Evolutionary conservation across 192 early-diverging fungal species (phyloP).

Genomic region (Backusella psychrophila): DNA sequence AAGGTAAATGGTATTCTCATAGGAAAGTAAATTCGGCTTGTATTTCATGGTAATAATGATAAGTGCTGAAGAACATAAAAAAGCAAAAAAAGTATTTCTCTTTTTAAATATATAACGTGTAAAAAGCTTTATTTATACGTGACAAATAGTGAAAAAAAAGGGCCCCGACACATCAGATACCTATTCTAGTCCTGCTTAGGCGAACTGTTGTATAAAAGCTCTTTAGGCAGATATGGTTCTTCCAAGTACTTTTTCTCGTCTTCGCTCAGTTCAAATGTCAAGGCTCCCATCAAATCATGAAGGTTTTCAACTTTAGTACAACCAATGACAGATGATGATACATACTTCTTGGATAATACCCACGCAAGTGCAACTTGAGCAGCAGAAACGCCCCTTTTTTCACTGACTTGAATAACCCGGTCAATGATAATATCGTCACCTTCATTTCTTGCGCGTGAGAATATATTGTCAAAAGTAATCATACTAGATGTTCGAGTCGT

Average conservation of each 20-base stretch:
- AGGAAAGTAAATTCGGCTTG: too few species aligned
- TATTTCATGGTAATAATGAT: too few species aligned
- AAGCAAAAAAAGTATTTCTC: too few species aligned
- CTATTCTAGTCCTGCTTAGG: neutral
- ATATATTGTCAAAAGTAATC: neutral
- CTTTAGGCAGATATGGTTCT: slow-evolving; percentile 5
- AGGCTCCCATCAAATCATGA: slow-evolving; percentile 19
- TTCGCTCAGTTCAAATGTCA: slow-evolving; percentile 13
- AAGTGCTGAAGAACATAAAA: too few species aligned
- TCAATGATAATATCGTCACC: slow-evolving; percentile 11
- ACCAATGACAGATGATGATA: slow-evolving; percentile 21
- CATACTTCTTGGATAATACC: slow-evolving; percentile 18
- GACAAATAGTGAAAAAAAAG: too few species aligned
- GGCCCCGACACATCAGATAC: neutral
- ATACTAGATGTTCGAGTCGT: neutral
- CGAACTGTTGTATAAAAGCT: neutral
- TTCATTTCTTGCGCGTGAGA: neutral
- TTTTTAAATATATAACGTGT: too few species aligned
- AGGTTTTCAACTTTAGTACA: slow-evolving; percentile 20
- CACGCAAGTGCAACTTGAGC: slow-evolving; percentile 32
- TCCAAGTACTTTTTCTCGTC: slow-evolving; percentile 26
- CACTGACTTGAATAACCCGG: slow-evolving; percentile 17
- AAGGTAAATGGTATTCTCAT: too few species aligned
- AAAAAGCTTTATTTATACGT: too few species aligned
- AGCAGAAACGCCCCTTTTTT: slow-evolving; percentile 22